Base-by-base conservation (phyloP, 2,329 filamentous ascomycete genomes). In the Tolypocladium amazonense region DNA sequence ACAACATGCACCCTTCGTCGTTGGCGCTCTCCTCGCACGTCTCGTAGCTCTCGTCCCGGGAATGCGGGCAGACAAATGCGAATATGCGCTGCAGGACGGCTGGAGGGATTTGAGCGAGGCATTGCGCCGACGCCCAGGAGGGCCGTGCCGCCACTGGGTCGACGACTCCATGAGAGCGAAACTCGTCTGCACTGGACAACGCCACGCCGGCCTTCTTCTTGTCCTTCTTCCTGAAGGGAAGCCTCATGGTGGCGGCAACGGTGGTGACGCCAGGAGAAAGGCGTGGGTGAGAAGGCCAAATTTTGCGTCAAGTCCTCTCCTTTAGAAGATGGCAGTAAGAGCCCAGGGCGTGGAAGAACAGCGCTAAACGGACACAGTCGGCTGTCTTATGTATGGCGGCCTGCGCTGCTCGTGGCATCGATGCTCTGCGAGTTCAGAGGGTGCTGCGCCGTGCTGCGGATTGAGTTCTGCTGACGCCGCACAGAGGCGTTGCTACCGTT, bases 1-100 rank as follows among this genome's bases (percentile, higher is more conserved):
- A 97, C 65, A 96, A 86, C 89, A 94, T 93, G 77, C 93, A 97
- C 60, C 86, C 86, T 75, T 91, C 87, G 65, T 88, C 88, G 56
- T 85, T 82, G 65, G 88, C 85, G 61, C 88, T 90, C 68, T 89
- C 83, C 76, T 97, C 93, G 69, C 89, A 93, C 50, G 86, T 87
- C 65, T 90, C 87, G 73, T 94, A 95, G 61, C 81, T 86, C 70
- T 87, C 80, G 74, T 97, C 92, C 58, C 77, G 76, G 41, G 86
- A 78, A 73, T 97, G 93, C 9, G 92, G 92, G 68, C 92, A 97
- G 60, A 97, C 86, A 65, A 86, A 86, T 67, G 81, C 75, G 72
- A 97, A 93, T 70, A 97, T 92, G 70, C 83, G 84, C 65, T 85
- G 80, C 60, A 97, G 80, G 37, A 96, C 79, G n/a, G 81, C 75